Evolutionary conservation across 2,329 filamentous ascomycete genomes (phyloP).

Genomic region (Nannizziopsis barbatae): DNA sequence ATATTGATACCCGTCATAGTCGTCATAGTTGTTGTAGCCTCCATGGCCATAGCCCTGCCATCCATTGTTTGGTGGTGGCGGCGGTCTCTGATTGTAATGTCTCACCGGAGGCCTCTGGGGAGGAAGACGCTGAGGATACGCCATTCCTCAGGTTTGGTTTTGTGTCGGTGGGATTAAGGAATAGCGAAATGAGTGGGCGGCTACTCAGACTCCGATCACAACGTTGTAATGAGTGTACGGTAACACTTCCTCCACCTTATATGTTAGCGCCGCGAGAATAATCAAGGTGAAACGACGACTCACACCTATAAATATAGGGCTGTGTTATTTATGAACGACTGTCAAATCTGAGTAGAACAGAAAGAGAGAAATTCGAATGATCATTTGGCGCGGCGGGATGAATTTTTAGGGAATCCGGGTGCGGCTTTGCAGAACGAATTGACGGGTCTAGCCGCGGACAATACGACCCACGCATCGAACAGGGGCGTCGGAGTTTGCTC

Average conservation of each 20-base stretch:
- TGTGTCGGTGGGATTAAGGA: no score
- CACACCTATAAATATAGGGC: no score
- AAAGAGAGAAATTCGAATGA: no score
- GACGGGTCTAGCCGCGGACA: conserved; percentile 6
- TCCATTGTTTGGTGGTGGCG: conserved; percentile 15
- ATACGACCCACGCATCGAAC: neutral
- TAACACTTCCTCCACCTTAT: no score
- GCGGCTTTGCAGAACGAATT: neutral
- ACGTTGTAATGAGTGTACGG: no score
- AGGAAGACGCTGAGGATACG: conserved; percentile 29
- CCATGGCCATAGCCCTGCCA: conserved; percentile 20
- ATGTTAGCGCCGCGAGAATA: neutral
- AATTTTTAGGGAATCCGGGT: neutral
- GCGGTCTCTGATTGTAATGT: conserved; percentile 2
- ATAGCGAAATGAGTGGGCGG: no score
- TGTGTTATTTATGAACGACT: no score
- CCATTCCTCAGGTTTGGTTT: conserved; percentile 35
- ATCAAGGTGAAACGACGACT: neutral
- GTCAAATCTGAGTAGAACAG: no score
- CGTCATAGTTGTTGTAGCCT: conserved; percentile 21
- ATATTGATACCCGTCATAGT: conserved; percentile 21
- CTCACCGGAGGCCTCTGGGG: conserved; percentile 21
- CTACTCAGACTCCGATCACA: no score
- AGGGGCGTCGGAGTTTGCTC: conserved; percentile 1
- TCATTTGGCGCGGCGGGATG: no score